These are phyloP conservation scores for Ambrosia trifida DNA, from an alignment of 129 eudicot species.

Conservation along the genomic window DNA sequence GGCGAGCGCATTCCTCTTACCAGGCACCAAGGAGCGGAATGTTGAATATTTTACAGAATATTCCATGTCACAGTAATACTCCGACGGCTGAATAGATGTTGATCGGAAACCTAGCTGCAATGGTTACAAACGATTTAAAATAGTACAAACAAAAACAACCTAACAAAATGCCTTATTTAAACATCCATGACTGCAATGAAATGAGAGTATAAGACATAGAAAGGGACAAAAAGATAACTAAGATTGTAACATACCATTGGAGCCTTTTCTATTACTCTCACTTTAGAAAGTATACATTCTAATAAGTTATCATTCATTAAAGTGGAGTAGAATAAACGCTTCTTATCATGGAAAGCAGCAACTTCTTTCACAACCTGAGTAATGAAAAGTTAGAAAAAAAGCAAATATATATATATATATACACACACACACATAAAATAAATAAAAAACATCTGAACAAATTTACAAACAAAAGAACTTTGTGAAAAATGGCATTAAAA, in stretches of 20 bases:
- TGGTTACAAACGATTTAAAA: conserved; percentile 10
- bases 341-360: conserved; percentile 70
- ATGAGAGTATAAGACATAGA: neutral
- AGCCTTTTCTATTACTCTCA: conserved; percentile 49
- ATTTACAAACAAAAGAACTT: conserved; percentile 16
- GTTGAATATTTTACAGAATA: conserved; percentile 92
- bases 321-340: conserved; percentile 75
- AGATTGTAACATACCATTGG: conserved; percentile 52
- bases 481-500: conserved; percentile 11
- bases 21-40: conserved; percentile 59
- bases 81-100: conserved; percentile 46
- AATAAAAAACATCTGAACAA: neutral
- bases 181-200: conserved; percentile 13
- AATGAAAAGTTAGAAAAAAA: conserved; percentile 23
- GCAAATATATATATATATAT: too few species aligned
- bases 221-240: neutral
- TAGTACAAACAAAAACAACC: conserved; percentile 8
- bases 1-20: conserved; percentile 42
- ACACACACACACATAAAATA: too few species aligned
- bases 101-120: conserved; percentile 57
- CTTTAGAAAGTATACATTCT: conserved; percentile 80
- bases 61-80: conserved; percentile 90
- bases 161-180: conserved; percentile 20
- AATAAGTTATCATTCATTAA: conserved; percentile 81
- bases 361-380: conserved; percentile 71